phyloP scores from a whole-genome alignment of 2,329 filamentous ascomycete genomes.

The Pleoardoris graminearum region DNA sequence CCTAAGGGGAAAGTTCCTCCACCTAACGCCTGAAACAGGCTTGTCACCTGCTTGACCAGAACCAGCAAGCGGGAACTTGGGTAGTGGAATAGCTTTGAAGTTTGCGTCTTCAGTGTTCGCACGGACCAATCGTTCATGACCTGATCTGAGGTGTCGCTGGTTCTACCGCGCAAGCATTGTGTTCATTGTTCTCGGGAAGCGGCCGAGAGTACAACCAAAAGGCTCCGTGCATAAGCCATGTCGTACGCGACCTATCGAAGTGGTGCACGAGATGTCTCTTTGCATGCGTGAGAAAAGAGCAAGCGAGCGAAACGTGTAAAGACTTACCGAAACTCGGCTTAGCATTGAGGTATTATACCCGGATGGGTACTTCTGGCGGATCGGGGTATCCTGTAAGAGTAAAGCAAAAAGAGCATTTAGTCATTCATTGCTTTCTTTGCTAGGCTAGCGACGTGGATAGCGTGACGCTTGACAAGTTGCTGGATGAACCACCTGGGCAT shows the following conservation, averaged over 20 bases:
- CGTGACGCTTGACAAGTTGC: constrained; percentile 2
- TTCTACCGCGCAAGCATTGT: constrained; percentile 36
- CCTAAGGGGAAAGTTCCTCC: constrained; percentile 23
- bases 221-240: constrained; percentile 23
- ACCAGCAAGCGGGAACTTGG: constrained; percentile 21
- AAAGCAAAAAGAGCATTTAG: background rate
- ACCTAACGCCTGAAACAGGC: constrained; percentile 25
- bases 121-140: constrained; percentile 42
- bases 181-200: constrained; percentile 24
- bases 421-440: background rate
- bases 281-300: background rate
- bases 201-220: constrained; percentile 26
- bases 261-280: background rate
- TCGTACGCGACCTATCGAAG: constrained; percentile 7
- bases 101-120: constrained; percentile 32
- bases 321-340: background rate
- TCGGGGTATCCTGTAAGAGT: too few species aligned
- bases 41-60: constrained; percentile 25
- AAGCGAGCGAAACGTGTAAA: background rate
- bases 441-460: background rate
- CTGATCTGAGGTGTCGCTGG: constrained; percentile 25
- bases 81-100: constrained; percentile 20
- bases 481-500: constrained; percentile 17
- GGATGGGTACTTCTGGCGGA: background rate
- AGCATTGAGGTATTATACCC: too few species aligned